These are phyloP conservation scores for Cavenderia fasciculata DNA, from an alignment of 78 protist species.

Conservation along the genomic window DNA sequence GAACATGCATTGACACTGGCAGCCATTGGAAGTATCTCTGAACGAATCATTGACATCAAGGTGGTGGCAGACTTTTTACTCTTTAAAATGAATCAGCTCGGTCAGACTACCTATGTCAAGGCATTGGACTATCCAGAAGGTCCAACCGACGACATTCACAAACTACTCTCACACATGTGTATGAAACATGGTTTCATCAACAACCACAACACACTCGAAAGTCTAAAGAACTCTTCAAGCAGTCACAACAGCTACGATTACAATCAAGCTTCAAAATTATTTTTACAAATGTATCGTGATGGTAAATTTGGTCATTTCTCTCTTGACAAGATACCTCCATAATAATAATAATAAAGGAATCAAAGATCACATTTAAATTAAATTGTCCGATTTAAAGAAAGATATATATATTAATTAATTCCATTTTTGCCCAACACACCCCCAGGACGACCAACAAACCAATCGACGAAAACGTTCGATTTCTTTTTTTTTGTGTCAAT, in stretches of 20 bases:
- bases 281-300: slow-evolving; percentile 23
- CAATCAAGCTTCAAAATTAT: slow-evolving; percentile 22
- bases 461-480: no score
- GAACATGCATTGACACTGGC: slow-evolving; percentile 37
- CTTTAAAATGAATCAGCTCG: slow-evolving; percentile 35
- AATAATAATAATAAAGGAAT: not conserved
- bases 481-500: no score
- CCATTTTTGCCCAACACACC: no score
- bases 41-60: not conserved
- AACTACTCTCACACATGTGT: not conserved
- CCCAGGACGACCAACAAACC: no score
- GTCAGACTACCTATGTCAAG: slow-evolving; percentile 4
- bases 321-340: slow-evolving; percentile 11
- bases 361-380: not conserved
- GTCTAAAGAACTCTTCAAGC: not conserved
- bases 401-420: no score
- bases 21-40: slow-evolving; percentile 27
- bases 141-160: slow-evolving; percentile 40
- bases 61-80: slow-evolving; percentile 39
- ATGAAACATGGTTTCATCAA: not conserved
- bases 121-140: not conserved
- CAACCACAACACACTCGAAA: not conserved
- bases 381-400: no score
- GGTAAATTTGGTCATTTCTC: slow-evolving; percentile 46
- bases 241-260: slow-evolving; percentile 2